Percentiles rank a stretch among this genome's conserved stretches.
These are phyloP conservation scores for Biscogniauxia marginata DNA, from an alignment of 2,329 filamentous ascomycete species.

Conservation along the genomic window DNA sequence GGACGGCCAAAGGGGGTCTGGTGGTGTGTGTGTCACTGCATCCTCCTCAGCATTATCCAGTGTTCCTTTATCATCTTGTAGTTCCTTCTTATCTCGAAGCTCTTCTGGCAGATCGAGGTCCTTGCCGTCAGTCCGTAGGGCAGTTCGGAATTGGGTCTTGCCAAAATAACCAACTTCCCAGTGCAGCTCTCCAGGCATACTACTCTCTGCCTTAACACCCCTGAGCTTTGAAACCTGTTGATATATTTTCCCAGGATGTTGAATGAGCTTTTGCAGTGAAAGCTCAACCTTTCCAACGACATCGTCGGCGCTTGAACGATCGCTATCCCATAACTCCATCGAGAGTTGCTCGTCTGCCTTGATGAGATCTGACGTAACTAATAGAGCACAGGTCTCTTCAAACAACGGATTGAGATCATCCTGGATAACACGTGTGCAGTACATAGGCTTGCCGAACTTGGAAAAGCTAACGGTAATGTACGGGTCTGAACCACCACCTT, in stretches of 20 bases:
- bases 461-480: constrained; percentile 95
- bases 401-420: constrained; percentile 93
- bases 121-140: constrained; percentile 83
- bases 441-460: constrained; percentile 97
- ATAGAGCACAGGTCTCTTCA: constrained; percentile 79
- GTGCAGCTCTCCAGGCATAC: constrained; percentile 89
- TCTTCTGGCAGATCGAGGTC: constrained; percentile 73
- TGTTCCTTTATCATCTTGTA: constrained; percentile 85
- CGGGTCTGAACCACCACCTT: constrained; percentile 86
- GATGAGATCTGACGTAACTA: constrained; percentile 86
- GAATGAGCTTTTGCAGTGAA: constrained; percentile 91
- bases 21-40: constrained; percentile 83
- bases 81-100: constrained; percentile 69
- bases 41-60: constrained; percentile 74
- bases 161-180: constrained; percentile 97
- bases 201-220: constrained; percentile 78
- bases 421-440: constrained; percentile 93
- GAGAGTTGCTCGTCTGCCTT: constrained; percentile 92
- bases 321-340: constrained; percentile 94
- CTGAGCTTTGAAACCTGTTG: constrained; percentile 79
- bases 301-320: constrained; percentile 88
- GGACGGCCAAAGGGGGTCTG: constrained; percentile 94
- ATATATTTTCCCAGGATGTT: constrained; percentile 91
- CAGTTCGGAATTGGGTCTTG: constrained; percentile 83
- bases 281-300: constrained; percentile 93